A percentile compares a stretch with the other conserved stretches of the same genome.
Evolutionary conservation across 148 eudicot genomes (phyloP).

Genomic region (Rhododendron vialii): DNA sequence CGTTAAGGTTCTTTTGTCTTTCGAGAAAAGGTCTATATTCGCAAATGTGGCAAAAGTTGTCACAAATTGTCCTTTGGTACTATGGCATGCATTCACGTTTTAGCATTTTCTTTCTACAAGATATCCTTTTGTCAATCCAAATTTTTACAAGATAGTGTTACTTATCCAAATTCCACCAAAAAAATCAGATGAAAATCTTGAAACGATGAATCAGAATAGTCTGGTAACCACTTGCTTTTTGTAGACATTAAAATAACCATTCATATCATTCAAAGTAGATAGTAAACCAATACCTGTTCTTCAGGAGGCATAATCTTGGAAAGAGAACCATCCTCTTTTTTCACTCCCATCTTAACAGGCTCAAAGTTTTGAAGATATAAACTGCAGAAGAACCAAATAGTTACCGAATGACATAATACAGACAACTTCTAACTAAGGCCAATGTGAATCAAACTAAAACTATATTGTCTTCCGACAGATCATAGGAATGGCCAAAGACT

Average conservation of each 20-base stretch:
- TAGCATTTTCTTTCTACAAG: background rate
- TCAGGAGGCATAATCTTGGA: background rate
- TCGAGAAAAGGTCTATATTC: background rate
- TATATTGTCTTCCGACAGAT: background rate
- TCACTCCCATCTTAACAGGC: background rate
- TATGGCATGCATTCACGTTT: background rate
- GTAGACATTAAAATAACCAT: background rate
- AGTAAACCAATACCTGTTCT: background rate
- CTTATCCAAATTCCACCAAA: background rate
- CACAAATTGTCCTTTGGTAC: background rate
- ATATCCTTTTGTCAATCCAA: background rate
- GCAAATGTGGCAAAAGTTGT: background rate
- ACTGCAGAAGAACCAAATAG: background rate
- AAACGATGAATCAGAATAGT: background rate
- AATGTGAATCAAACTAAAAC: background rate
- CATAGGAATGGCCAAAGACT: background rate
- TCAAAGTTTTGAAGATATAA: background rate
- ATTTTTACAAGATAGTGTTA: background rate
- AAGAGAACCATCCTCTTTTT: background rate
- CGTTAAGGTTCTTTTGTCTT: background rate
- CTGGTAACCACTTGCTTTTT: background rate
- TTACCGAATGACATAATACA: background rate
- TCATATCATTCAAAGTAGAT: background rate
- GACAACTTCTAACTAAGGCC: background rate
- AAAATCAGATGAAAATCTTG: background rate